Percentiles rank a stretch among this genome's conserved stretches.
Conservation (phyloP, 352 stramenopile species). For the Pelagophyceae sp. region DNA sequence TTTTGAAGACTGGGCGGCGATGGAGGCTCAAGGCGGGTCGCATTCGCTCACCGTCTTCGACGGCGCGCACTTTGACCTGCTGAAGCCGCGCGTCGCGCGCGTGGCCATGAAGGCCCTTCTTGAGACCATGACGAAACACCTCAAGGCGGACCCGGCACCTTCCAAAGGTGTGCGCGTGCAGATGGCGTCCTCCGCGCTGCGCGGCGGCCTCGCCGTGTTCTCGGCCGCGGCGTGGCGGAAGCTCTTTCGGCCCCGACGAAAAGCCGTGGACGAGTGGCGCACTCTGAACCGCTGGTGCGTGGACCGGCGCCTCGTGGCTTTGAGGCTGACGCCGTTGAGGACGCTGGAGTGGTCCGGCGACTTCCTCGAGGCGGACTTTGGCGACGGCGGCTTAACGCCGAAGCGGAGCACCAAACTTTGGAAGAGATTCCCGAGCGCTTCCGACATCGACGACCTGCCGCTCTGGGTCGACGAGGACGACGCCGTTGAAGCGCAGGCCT, state of each 20-base stretch:
- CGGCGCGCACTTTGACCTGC: background rate
- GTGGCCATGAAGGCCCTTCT: background rate
- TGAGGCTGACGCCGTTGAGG: background rate
- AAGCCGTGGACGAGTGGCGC: background rate
- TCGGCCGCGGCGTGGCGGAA: no score
- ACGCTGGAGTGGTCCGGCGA: background rate
- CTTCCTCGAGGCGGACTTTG: background rate
- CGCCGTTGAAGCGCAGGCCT: no score
- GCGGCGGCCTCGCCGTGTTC: conserved; percentile 5
- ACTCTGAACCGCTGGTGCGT: background rate
- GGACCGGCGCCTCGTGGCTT: no score
- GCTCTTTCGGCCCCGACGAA: no score
- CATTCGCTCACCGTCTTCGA: background rate
- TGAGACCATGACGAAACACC: background rate
- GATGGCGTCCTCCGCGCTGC: conserved; percentile 2
- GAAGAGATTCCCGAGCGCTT: no score
- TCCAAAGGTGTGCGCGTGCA: background rate
- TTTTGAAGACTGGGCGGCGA: conserved; percentile 18
- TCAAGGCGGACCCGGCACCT: background rate
- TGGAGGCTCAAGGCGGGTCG: background rate
- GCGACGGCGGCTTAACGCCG: no score
- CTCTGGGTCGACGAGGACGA: background rate
- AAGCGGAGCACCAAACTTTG: no score
- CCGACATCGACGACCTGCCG: background rate
- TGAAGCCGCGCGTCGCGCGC: background rate